Base-by-base conservation (phyloP, 495 filamentous ascomycete genomes). In the Aspergillus carlsbadensis region DNA sequence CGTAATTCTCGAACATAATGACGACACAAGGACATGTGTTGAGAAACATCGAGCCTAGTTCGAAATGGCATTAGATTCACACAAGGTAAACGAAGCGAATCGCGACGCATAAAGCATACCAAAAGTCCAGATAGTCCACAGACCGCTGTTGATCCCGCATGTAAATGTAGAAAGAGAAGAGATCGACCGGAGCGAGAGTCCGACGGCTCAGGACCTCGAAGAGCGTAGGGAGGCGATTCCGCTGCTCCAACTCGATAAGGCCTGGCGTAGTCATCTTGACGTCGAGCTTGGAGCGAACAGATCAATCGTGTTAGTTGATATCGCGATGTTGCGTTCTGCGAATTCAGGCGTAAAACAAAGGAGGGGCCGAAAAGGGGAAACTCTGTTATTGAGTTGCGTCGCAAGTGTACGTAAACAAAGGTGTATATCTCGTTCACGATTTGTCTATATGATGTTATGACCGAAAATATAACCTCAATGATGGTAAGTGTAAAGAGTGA, bases 81-180 rank as follows among this genome's bases (percentile, higher is more conserved):
- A 8, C 13, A 35, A 18, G 18, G 18, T 6, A 20, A 41, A n/a
- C 39, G 24, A n/a, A 22, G 2, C 5, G 42, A 22, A 33, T 6
- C 31, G 15, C 17, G 47, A 24, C 15, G 6, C 2, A 52, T 37
- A 4, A 1, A 43, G 15, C 56, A 21, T 77, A 98, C 94, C 95
- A 99, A 72, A 99, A 99, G 70, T 99, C 94, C 13, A 99, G 78
- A 63, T 98, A 98, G 65, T 99, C 94, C 8, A 99, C 92, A 4
- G 93, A 96, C 68, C 93, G 84, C 68, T 98, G 92, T 74, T 97
- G 92, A 70, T 99, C 95, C 54, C 94, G 83, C 94, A 99, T 99
- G 73, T 96, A 99, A 64, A 99, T 98, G 78, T 98, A 98, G 79
- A 98, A 98, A 2, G 92, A 96, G 77, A 94, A 98, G 10, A 99